Conservation (phyloP, 2,329 filamentous ascomycete species). For the Aspergillus terreus region DNA sequence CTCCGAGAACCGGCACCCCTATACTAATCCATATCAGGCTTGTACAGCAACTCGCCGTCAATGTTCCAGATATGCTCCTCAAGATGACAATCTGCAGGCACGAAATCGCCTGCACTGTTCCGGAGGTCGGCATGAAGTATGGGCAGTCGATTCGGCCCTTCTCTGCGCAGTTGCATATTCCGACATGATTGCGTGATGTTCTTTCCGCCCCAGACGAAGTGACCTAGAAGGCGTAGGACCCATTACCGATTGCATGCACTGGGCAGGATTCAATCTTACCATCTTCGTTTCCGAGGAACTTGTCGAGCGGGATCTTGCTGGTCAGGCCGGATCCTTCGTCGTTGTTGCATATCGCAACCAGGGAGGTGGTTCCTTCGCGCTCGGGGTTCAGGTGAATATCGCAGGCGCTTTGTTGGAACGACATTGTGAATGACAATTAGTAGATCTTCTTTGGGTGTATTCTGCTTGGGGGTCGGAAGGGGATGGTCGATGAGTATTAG, state of each 20-base stretch:
- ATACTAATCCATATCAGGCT: not conserved
- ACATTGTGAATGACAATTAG: constrained; percentile 6
- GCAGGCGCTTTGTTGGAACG: constrained; percentile 14
- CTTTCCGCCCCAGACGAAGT: constrained; percentile 13
- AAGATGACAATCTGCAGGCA: constrained; percentile 5
- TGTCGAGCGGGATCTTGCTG: constrained; percentile 12
- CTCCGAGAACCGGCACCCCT: no score
- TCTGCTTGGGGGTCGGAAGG: no score
- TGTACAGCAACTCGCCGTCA: constrained; percentile 11
- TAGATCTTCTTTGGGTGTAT: no score
- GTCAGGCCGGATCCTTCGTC: constrained; percentile 15
- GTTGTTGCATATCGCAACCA: constrained; percentile 18
- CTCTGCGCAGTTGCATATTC: constrained; percentile 7
- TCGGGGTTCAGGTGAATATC: constrained; percentile 11
- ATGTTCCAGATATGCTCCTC: constrained; percentile 12
- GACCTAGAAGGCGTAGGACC: constrained; percentile 6
- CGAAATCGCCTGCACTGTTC: constrained; percentile 7
- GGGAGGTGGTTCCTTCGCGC: not conserved
- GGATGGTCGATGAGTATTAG: no score
- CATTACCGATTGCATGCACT: not conserved
- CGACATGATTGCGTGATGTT: constrained; percentile 11
- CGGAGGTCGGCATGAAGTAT: constrained; percentile 14
- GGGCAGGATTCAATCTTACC: not conserved
- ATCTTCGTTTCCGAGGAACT: constrained; percentile 14
- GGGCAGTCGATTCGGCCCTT: constrained; percentile 11